phyloP scores from a whole-genome alignment of 2,329 filamentous ascomycete species.

The Diaporthe velutina region DNA sequence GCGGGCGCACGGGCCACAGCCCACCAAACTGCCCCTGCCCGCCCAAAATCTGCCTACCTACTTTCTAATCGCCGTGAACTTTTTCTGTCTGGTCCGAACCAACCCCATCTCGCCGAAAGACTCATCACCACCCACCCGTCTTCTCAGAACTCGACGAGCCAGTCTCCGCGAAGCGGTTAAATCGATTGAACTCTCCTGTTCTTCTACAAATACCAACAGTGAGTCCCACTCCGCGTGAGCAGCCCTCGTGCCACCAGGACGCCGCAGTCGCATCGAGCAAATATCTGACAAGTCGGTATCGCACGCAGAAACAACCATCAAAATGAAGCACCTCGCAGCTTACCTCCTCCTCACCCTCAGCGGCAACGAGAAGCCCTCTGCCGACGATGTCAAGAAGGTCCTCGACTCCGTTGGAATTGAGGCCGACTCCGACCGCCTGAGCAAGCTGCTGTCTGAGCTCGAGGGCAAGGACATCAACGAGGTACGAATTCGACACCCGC shows the following conservation, averaged over 20 bases:
- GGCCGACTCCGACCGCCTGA: slow-evolving; percentile 87
- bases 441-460: slow-evolving; percentile 90
- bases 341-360: slow-evolving; percentile 97
- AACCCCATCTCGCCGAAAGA: slow-evolving; percentile 42
- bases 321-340: slow-evolving; percentile 99
- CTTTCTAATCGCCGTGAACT: slow-evolving; percentile 41
- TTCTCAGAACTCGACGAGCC: slow-evolving; percentile 90
- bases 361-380: slow-evolving; percentile 91
- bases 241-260: slow-evolving; percentile 6
- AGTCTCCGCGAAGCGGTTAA: slow-evolving; percentile 99
- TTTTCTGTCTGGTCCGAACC: slow-evolving; percentile 40
- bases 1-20: slow-evolving; percentile 21
- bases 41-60: slow-evolving; percentile 41
- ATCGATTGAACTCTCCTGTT: slow-evolving; percentile 99
- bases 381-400: slow-evolving; percentile 87
- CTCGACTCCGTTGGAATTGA: slow-evolving; percentile 96
- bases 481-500: slow-evolving; percentile 66
- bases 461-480: slow-evolving; percentile 93
- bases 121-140: slow-evolving; percentile 45
- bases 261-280: slow-evolving; percentile 19
- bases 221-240: slow-evolving; percentile 40
- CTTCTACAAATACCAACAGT: slow-evolving; percentile 49
- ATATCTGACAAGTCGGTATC: not conserved
- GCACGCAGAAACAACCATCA: slow-evolving; percentile 59
- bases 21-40: slow-evolving; percentile 40